Evolutionary conservation across 257 asterid genomes (phyloP).

Genomic region (Buddleja alternifolia): DNA sequence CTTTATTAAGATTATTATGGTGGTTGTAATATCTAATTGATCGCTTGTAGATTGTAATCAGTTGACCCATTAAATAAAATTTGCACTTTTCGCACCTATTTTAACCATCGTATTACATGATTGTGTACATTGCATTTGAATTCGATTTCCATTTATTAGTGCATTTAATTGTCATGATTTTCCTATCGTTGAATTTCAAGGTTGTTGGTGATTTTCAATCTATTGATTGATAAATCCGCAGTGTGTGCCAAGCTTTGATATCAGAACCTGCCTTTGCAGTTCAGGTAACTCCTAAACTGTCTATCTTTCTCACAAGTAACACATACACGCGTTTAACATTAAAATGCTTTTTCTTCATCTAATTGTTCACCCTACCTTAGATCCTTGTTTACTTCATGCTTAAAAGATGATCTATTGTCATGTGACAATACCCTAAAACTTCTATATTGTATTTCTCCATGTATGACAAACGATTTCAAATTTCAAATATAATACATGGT

Average conservation of each 20-base stretch:
- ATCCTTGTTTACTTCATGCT: background rate
- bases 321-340: background rate
- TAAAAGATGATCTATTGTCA: conserved; percentile 5
- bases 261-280: conserved; percentile 13
- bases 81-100: conserved; percentile 6
- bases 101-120: background rate
- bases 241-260: conserved; percentile 22
- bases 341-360: conserved; percentile 8
- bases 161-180: conserved; percentile 12
- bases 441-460: background rate
- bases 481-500: background rate
- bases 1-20: background rate
- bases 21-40: background rate
- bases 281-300: conserved; percentile 22
- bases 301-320: conserved; percentile 5
- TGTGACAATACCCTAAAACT: conserved; percentile 9
- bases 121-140: background rate
- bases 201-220: conserved; percentile 4
- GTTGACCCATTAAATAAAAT: conserved; percentile 21
- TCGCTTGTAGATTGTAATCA: conserved; percentile 7
- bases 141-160: conserved; percentile 13
- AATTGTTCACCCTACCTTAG: background rate
- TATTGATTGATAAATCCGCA: conserved; percentile 19
- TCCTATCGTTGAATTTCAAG: conserved; percentile 10
- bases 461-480: background rate